Evolutionary conservation across 306 rosid genomes (phyloP), one percentile per base, ranked within the genome.

Genomic region (Quercus suber): DNA sequence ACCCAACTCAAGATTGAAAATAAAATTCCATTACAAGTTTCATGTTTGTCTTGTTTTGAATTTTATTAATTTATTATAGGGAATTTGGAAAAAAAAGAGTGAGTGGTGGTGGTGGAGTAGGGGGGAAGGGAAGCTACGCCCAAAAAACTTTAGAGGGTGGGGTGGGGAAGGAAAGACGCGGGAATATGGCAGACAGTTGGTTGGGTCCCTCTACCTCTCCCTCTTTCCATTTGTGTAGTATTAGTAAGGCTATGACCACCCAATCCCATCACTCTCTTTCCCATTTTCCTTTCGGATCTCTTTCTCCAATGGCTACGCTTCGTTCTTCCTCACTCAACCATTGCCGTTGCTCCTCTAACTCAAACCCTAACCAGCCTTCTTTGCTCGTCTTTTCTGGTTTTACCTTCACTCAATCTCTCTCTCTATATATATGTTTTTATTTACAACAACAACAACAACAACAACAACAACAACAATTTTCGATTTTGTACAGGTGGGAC

Each of bases 381-480:
- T 64, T 94, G 76, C 97, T 94, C 71, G 97, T 94, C 87, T 94
- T 94, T 76, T 94, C 97, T 41, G 45, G 45, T 41, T 41, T 8
- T 8, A 41, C 45, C 3, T 37, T 37, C 45, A 7, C 45, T 37
- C 43, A 37, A 0, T 33, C 9, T 37, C 45, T 37, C 37, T 33
- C 11, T 6, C 43, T 7, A 1, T 31, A 0, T 31, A 0, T 69
- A 6, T 13, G 41, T 69, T 37, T 3, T 7, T 6, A n/a, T 6
- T 68, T 56, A 41, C 45, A 41, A 41, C 45, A 37, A 37, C 45
- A 37, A 37, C 33, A 5, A 41, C 45, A 41, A 41, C 45, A 37
- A 37, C 45, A 37, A 37, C 33, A 5, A 33, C 43, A 37, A 37
- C 45, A 8, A 8, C 45, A 41, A 41, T 8, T 41, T 41, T 7